Conservation (phyloP, 441 rosid genomes). For the Croton laevigatus region DNA sequence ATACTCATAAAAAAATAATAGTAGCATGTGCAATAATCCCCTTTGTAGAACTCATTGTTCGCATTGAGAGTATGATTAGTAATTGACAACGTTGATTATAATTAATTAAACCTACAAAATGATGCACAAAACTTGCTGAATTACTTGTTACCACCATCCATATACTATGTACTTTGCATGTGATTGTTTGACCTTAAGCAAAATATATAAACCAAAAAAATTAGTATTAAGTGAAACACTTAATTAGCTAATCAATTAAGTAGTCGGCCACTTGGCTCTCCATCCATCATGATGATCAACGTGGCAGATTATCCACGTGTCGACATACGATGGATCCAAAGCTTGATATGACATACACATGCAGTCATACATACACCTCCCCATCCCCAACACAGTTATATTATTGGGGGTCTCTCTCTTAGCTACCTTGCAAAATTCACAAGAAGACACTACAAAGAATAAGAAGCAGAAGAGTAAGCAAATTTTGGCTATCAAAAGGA, state of each 20-base stretch:
- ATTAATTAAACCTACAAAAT: background rate
- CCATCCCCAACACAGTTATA: slow-evolving; percentile 33
- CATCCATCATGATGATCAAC: slow-evolving; percentile 23
- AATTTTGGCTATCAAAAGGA: slow-evolving; percentile 12
- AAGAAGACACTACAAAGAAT: slow-evolving; percentile 19
- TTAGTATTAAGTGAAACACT: background rate
- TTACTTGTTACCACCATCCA: background rate
- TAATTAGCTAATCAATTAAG: background rate
- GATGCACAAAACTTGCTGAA: no score
- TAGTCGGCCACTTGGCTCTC: background rate
- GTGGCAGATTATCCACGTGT: slow-evolving; percentile 37
- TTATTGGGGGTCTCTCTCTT: slow-evolving; percentile 36
- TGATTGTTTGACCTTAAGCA: background rate
- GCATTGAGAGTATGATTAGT: no score
- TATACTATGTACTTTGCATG: background rate
- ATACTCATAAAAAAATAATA: no score
- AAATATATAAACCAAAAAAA: background rate
- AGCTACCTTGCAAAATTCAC: slow-evolving; percentile 22
- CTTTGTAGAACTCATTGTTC: no score
- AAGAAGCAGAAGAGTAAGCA: slow-evolving; percentile 10
- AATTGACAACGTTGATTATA: no score
- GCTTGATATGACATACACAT: slow-evolving; percentile 39
- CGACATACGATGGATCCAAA: slow-evolving; percentile 9
- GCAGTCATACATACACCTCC: slow-evolving; percentile 27
- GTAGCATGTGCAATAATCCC: no score